Conservation (phyloP, 2,329 filamentous ascomycete genomes). For the Pseudogymnoascus sp. region DNA sequence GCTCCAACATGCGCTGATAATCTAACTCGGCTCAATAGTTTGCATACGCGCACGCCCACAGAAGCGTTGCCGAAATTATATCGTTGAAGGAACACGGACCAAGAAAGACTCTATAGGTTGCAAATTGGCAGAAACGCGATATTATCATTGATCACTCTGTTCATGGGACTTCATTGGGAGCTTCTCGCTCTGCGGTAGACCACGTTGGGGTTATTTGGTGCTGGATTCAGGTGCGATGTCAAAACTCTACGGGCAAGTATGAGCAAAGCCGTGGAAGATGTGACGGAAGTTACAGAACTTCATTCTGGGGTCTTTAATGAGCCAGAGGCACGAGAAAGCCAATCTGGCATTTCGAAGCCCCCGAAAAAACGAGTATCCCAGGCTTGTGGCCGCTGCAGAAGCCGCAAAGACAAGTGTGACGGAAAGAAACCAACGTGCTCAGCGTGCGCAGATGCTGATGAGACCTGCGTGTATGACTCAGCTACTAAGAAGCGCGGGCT, state of each 20-base stretch:
- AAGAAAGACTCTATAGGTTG: neutral
- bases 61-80: neutral
- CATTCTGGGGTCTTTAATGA: neutral
- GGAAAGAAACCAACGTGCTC: conserved; percentile 57
- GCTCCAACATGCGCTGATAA: neutral
- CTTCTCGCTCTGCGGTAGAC: neutral
- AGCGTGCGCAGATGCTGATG: conserved; percentile 43
- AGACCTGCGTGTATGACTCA: conserved; percentile 57
- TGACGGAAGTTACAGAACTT: neutral
- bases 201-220: neutral
- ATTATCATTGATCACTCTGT: neutral
- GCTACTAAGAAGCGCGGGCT: conserved; percentile 70
- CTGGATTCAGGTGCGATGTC: neutral
- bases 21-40: neutral
- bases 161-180: neutral
- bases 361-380: conserved; percentile 36
- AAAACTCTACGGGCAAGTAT: neutral
- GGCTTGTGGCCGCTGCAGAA: conserved; percentile 47
- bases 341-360: conserved; percentile 11
- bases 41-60: neutral
- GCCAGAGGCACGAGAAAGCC: neutral
- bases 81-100: neutral
- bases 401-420: conserved; percentile 51
- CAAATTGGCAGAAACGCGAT: neutral
- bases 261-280: conserved; percentile 6